Evolutionary conservation across 169 alveolate species (phyloP).

Genomic region (Eimeria tenella): DNA sequence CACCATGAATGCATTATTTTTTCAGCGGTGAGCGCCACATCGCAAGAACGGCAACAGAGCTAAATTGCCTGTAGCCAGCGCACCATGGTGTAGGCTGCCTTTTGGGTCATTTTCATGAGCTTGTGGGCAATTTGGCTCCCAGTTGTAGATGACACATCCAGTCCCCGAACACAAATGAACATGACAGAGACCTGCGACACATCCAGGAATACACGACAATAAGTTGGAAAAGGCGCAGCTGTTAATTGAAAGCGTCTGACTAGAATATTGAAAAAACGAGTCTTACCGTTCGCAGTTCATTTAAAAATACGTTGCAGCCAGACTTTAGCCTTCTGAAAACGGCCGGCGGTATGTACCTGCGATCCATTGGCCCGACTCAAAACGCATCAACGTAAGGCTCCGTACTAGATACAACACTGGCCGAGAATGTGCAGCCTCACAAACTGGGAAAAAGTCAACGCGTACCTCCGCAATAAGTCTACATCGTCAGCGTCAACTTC

Average conservation of each 20-base stretch:
- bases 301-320: conserved; percentile 84
- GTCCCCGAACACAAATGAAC: conserved; percentile 85
- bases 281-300: conserved; percentile 83
- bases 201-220: neutral
- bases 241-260: neutral
- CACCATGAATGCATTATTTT: too few relatives aligned
- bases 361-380: too few relatives aligned
- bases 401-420: too few relatives aligned
- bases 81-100: conserved; percentile 79
- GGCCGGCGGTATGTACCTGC: conserved; percentile 87
- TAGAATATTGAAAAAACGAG: neutral
- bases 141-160: conserved; percentile 85
- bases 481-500: conserved; percentile 78
- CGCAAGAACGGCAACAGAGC: neutral
- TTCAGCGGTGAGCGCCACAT: too few relatives aligned
- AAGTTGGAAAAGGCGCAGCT: neutral
- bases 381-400: too few relatives aligned
- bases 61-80: neutral
- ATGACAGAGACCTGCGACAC: conserved; percentile 81
- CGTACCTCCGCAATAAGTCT: conserved; percentile 76
- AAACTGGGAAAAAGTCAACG: neutral
- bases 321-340: conserved; percentile 84
- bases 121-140: conserved; percentile 87
- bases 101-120: conserved; percentile 83
- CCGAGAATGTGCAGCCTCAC: too few relatives aligned